A percentile compares a stretch with the other conserved stretches of the same genome.
Conservation (phyloP, 495 filamentous ascomycete species). For the Hypoxylon fragiforme region DNA sequence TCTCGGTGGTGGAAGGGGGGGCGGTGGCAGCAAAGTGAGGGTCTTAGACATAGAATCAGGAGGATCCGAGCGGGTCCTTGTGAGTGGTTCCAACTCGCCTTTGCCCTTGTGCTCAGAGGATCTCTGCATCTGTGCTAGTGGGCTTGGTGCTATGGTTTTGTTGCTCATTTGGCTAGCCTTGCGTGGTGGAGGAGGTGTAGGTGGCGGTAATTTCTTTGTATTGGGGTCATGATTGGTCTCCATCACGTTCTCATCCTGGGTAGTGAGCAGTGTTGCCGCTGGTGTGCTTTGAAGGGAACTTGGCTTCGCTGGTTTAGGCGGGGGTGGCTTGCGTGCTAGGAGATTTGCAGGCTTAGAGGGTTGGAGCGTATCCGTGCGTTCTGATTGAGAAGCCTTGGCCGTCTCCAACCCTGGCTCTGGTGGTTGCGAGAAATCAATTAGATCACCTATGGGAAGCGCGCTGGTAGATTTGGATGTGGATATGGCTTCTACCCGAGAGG, state of each 20-base stretch:
- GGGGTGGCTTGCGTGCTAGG: slow-evolving; percentile 47
- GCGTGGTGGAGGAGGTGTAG: slow-evolving; percentile 28
- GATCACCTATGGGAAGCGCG: slow-evolving; percentile 53
- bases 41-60: not conserved
- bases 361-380: slow-evolving; percentile 21
- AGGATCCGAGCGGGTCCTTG: slow-evolving; percentile 1
- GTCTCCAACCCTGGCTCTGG: slow-evolving; percentile 40
- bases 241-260: slow-evolving; percentile 10
- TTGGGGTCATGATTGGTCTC: not conserved
- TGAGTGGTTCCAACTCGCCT: slow-evolving; percentile 38
- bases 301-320: slow-evolving; percentile 70
- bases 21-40: slow-evolving; percentile 11
- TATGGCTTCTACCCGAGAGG: slow-evolving; percentile 42
- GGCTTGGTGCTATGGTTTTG: slow-evolving; percentile 22
- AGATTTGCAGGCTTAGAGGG: slow-evolving; percentile 47
- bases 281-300: slow-evolving; percentile 56
- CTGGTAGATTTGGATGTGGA: slow-evolving; percentile 23
- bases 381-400: too few relatives aligned
- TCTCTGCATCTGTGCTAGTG: slow-evolving; percentile 41
- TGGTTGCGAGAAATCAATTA: slow-evolving; percentile 69
- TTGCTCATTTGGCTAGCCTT: slow-evolving; percentile 24
- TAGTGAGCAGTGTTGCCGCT: slow-evolving; percentile 25
- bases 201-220: slow-evolving; percentile 18
- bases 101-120: slow-evolving; percentile 33
- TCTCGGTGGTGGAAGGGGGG: slow-evolving; percentile 48